Conservation (phyloP, 495 filamentous ascomycete species). For the Entonaema liquescens region DNA sequence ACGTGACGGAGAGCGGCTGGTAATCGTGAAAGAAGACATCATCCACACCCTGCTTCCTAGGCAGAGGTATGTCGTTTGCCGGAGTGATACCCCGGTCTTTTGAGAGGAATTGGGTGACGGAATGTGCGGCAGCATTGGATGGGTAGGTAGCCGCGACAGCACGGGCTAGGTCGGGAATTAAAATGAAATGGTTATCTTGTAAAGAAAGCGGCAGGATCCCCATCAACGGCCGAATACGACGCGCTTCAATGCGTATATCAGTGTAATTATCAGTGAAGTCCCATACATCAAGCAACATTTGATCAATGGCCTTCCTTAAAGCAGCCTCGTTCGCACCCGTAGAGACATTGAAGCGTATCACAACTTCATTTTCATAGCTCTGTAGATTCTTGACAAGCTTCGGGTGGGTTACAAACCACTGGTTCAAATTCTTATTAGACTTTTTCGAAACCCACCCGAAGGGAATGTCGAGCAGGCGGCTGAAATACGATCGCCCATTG, state of each 20-base stretch:
- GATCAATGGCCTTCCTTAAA: slow-evolving; percentile 75
- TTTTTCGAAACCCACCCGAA: slow-evolving; percentile 27
- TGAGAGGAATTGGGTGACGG: slow-evolving; percentile 24
- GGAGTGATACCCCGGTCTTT: slow-evolving; percentile 39
- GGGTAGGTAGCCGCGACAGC: slow-evolving; percentile 83
- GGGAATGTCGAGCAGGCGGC: slow-evolving; percentile 38
- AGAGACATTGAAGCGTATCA: slow-evolving; percentile 85
- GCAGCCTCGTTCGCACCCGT: slow-evolving; percentile 73
- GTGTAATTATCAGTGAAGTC: slow-evolving; percentile 81
- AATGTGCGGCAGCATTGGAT: slow-evolving; percentile 43
- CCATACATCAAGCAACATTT: slow-evolving; percentile 90
- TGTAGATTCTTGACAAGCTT: slow-evolving; percentile 38
- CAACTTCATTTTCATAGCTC: slow-evolving; percentile 80
- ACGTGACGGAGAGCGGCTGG: slow-evolving; percentile 76
- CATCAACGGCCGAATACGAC: slow-evolving; percentile 83
- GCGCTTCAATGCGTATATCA: slow-evolving; percentile 83
- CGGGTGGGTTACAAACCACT: slow-evolving; percentile 47
- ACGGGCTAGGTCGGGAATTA: slow-evolving; percentile 84
- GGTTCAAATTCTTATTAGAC: slow-evolving; percentile 29
- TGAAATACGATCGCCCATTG: slow-evolving; percentile 29
- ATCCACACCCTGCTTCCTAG: slow-evolving; percentile 49
- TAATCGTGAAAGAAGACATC: slow-evolving; percentile 91
- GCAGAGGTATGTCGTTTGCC: slow-evolving; percentile 22
- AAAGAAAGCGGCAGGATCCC: slow-evolving; percentile 80
- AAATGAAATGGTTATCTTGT: slow-evolving; percentile 72